A percentile compares a stretch with the other conserved stretches of the same genome.
These are phyloP conservation scores for Verticillium nonalfalfae DNA, from an alignment of 2,329 filamentous ascomycete species.

Conservation along the genomic window DNA sequence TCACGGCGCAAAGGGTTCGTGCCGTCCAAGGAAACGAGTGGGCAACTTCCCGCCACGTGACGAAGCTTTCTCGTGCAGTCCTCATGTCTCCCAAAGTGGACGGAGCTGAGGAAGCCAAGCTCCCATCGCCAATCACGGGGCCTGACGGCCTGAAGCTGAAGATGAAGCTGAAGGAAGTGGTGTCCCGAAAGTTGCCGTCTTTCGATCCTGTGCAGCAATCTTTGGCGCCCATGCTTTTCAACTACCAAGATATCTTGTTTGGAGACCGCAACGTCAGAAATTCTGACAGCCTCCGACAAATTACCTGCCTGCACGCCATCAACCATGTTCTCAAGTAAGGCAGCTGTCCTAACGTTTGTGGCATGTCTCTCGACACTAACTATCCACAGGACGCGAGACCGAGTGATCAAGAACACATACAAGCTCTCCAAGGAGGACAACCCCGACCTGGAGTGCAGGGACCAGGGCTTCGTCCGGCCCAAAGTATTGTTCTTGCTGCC, in stretches of 20 bases:
- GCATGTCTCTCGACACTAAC: conserved; percentile 8
- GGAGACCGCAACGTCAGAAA: conserved; percentile 66
- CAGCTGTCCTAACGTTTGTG: too few relatives aligned
- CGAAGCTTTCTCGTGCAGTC: conserved; percentile 41
- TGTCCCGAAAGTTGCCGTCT: conserved; percentile 43
- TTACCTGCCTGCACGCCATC: conserved; percentile 75
- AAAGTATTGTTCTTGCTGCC: conserved; percentile 89
- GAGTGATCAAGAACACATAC: conserved; percentile 87
- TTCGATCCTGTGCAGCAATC: conserved; percentile 59
- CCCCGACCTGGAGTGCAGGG: conserved; percentile 67
- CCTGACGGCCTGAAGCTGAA: conserved; percentile 58
- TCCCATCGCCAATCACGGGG: conserved; percentile 27
- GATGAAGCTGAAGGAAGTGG: conserved; percentile 54
- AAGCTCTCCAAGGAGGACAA: conserved; percentile 63
- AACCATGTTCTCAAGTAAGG: conserved; percentile 85
- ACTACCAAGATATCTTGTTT: conserved; percentile 75
- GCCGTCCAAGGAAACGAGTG: conserved; percentile 45
- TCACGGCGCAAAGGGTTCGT: conserved; percentile 47
- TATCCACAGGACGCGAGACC: conserved; percentile 64
- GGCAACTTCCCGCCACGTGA: conserved; percentile 37
- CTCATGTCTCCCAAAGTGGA: conserved; percentile 38
- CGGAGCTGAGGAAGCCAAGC: conserved; percentile 20
- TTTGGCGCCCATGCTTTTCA: conserved; percentile 68
- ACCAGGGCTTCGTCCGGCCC: conserved; percentile 92
- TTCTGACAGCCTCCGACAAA: conserved; percentile 59